Evolutionary conservation across 768 basidiomycete species (phyloP).

Genomic region (Trametes cingulata): DNA sequence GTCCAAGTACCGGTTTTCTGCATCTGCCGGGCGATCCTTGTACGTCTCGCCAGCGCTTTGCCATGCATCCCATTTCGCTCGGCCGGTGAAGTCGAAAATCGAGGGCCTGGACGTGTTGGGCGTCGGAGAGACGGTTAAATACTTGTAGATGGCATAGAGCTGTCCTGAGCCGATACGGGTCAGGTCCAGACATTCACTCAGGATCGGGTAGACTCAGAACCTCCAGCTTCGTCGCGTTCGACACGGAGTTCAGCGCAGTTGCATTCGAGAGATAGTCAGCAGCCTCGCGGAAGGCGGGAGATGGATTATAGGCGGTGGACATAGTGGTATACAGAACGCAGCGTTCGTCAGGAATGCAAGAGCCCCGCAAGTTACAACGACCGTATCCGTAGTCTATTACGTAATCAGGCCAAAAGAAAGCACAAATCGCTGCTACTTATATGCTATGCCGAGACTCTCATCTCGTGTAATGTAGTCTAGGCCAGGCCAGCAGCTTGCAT

Average conservation of each 20-base stretch:
- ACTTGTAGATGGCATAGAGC: conserved; percentile 88
- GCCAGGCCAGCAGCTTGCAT: conserved; percentile 77
- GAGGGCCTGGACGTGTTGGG: conserved; percentile 67
- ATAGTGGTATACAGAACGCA: conserved; percentile 21
- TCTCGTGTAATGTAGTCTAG: conserved; percentile 36
- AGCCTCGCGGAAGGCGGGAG: conserved; percentile 55
- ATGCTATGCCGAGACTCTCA: not conserved
- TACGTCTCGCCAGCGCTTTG: conserved; percentile 50
- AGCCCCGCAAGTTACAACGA: conserved; percentile 20
- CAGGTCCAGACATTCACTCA: conserved; percentile 17
- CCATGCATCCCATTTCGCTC: conserved; percentile 93
- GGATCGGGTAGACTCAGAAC: conserved; percentile 40
- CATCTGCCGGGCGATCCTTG: conserved; percentile 42
- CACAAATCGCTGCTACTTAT: not conserved
- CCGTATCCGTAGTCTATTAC: conserved; percentile 36
- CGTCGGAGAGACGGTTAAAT: conserved; percentile 55
- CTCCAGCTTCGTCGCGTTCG: conserved; percentile 73
- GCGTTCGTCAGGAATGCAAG: conserved; percentile 1
- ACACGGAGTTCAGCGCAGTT: conserved; percentile 53
- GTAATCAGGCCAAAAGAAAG: conserved; percentile 29
- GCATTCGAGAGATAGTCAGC: conserved; percentile 63
- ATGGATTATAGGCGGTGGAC: conserved; percentile 34
- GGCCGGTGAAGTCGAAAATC: conserved; percentile 74
- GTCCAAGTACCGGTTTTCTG: conserved; percentile 65
- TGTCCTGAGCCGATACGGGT: conserved; percentile 32